Base-by-base conservation (phyloP, 1,284 basidiomycete species). In the Vanrija humicola region DNA sequence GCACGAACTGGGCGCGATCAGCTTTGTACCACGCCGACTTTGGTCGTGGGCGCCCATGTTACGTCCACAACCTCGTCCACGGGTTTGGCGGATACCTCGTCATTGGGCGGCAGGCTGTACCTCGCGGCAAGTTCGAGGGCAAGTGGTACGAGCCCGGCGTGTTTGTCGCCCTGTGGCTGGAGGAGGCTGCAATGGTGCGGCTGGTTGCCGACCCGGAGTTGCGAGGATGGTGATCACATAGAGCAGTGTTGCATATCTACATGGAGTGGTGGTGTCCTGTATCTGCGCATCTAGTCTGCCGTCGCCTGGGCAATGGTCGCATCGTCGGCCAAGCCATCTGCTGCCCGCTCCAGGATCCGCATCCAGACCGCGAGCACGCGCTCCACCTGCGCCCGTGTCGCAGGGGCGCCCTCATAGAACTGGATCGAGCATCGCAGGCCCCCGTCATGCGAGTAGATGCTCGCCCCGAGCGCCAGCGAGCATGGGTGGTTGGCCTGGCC, bases 1-100 rank as follows among this genome's bases (percentile, higher is more conserved):
- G 76, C 14, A 80, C 79, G 10, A 76, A 75, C 44, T 81, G 79
- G 79, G 57, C 77, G 34, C 58, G 71, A n/a, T 62, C 74, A 14
- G 75, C 70, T 6, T 62, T 74, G n/a, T 75, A 77, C 40, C 69
- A 72, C 19, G 61, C 79, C 9, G 77, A 79, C 59, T 79, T 79
- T 58, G 77, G 77, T 6, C 65, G 64, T 3, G 62, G 59, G 5
- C 46, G 49, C 25, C 74, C 79, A 15, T 52, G 62, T 38, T 67
- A 68, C 49, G 74, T 76, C 18, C 57, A 55, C 40, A 52, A 53
- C 43, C 50, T 52, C 23, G 57, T 59, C 3, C 12, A 23, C 15
- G 54, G 38, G 3, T 55, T 59, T 23, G 49, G 49, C 0, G 57
- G 57, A 4, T 59, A 40, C 18, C 50, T 45, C 14, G 46, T 43